Percentiles rank a stretch among this genome's conserved stretches.
Conservation (phyloP, 306 rosid genomes). For the Trichosanthes truncata region DNA sequence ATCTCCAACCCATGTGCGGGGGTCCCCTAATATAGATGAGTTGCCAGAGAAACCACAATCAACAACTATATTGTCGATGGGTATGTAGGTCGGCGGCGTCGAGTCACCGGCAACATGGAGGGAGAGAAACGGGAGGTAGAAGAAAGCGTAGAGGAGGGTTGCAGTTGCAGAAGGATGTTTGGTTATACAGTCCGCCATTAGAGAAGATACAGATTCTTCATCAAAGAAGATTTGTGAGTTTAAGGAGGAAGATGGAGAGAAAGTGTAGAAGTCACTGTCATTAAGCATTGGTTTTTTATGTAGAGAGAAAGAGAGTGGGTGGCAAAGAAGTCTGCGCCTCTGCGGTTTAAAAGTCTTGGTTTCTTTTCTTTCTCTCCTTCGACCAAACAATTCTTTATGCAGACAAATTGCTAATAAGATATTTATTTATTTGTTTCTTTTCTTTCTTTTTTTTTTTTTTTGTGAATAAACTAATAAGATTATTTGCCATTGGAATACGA, state of each 20-base stretch:
- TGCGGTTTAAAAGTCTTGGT: neutral
- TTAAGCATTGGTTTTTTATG: neutral
- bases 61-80: neutral
- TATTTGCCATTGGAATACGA: neutral
- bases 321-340: neutral
- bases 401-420: neutral
- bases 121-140: neutral
- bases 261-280: too few relatives aligned
- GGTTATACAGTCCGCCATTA: neutral
- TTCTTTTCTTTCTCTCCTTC: neutral
- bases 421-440: too few relatives aligned
- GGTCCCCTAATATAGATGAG: neutral
- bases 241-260: neutral
- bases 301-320: neutral
- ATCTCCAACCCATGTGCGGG: slow-evolving; percentile 14
- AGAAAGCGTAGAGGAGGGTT: neutral
- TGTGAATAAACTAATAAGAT: neutral
- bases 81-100: neutral
- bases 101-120: neutral
- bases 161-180: neutral
- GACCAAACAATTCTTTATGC: neutral
- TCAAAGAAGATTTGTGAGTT: neutral
- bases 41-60: slow-evolving; percentile 10
- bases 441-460: too few relatives aligned
- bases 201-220: neutral